These are phyloP conservation scores for Lactarius deliciosus DNA, from an alignment of 768 basidiomycete genomes.

Conservation along the genomic window DNA sequence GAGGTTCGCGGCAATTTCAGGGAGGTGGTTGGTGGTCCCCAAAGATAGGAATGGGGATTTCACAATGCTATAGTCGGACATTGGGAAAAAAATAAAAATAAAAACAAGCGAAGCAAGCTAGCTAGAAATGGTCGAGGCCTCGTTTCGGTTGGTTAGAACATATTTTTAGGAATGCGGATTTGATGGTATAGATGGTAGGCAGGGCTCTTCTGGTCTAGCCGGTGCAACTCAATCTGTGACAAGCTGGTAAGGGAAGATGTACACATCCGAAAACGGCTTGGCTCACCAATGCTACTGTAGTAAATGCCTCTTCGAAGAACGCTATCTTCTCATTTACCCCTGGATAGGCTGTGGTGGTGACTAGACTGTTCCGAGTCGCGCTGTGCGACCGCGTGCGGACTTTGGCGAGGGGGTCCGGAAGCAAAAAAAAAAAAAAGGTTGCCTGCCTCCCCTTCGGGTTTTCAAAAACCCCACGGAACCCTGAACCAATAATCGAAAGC, in stretches of 20 bases:
- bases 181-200: background rate
- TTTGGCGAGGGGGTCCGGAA: slow-evolving; percentile 12
- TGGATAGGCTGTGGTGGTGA: background rate
- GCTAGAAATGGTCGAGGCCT: background rate
- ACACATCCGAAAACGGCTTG: background rate
- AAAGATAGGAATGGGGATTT: background rate
- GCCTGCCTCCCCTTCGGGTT: slow-evolving; percentile 9
- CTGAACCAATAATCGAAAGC: background rate
- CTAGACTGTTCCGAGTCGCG: background rate
- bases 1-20: background rate
- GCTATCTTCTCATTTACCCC: slow-evolving; percentile 3
- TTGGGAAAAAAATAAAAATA: slow-evolving; percentile 7
- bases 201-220: background rate
- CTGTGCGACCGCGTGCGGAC: slow-evolving; percentile 5
- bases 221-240: background rate
- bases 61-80: slow-evolving; percentile 20
- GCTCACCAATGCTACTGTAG: background rate
- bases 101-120: slow-evolving; percentile 11
- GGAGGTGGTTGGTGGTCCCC: background rate
- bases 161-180: background rate
- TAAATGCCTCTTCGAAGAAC: background rate
- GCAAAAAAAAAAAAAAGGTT: slow-evolving; percentile 12
- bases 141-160: slow-evolving; percentile 2
- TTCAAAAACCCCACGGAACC: background rate
- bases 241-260: background rate